phyloP scores from a whole-genome alignment of 2,329 filamentous ascomycete species.

The Cercospora sp. region DNA sequence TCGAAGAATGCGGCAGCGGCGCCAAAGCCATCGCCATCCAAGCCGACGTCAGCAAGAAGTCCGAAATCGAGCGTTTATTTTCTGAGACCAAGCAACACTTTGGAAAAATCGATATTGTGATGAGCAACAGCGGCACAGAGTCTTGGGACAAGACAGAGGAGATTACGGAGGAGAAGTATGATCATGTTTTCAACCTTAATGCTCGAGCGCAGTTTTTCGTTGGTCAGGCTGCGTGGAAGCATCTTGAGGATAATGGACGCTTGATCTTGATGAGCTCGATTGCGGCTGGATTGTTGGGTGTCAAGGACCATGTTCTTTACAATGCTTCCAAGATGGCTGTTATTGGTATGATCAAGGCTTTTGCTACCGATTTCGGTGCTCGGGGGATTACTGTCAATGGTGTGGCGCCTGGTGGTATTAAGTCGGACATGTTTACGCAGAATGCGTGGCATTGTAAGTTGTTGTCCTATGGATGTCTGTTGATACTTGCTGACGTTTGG shows the following conservation, averaged over 20 bases:
- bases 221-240: conserved; percentile 70
- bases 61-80: conserved; percentile 60
- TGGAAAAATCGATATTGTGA: conserved; percentile 51
- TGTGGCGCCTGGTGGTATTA: conserved; percentile 70
- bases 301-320: conserved; percentile 71
- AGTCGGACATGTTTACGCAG: conserved; percentile 72
- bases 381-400: conserved; percentile 70
- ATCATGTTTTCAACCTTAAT: conserved; percentile 69
- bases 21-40: conserved; percentile 59
- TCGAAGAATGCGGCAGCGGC: conserved; percentile 49
- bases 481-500: neutral
- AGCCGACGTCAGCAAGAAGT: conserved; percentile 56
- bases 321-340: conserved; percentile 71
- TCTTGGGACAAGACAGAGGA: conserved; percentile 68
- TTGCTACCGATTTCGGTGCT: conserved; percentile 69
- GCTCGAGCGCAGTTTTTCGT: conserved; percentile 74
- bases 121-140: conserved; percentile 61
- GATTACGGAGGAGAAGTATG: conserved; percentile 68
- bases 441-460: conserved; percentile 35
- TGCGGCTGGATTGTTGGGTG: conserved; percentile 64
- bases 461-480: neutral
- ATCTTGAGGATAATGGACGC: conserved; percentile 67
- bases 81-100: conserved; percentile 46
- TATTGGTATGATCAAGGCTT: conserved; percentile 70
- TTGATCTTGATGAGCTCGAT: conserved; percentile 75